phyloP scores from a whole-genome alignment of 2,329 filamentous ascomycete genomes.

The Pseudopyricularia javanii region DNA sequence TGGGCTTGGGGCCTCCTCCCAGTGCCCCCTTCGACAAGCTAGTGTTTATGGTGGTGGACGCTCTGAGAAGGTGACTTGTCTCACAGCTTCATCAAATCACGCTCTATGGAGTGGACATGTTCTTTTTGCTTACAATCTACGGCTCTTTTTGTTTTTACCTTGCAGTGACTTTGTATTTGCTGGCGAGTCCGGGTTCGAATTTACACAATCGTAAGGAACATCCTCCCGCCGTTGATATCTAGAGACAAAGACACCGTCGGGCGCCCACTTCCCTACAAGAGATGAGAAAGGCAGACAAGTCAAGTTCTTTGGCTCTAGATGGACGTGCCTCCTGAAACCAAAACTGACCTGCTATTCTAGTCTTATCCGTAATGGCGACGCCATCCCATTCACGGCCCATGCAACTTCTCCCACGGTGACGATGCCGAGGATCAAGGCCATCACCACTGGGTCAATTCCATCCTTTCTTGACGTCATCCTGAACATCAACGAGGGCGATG shows the following conservation, averaged over 20 bases:
- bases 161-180: constrained; percentile 85
- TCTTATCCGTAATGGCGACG: constrained; percentile 70
- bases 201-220: constrained; percentile 66
- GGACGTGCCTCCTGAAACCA: not conserved
- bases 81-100: not conserved
- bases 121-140: constrained; percentile 5
- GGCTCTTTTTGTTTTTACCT: constrained; percentile 6
- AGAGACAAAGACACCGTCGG: too few species aligned
- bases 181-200: constrained; percentile 66
- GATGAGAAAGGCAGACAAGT: not conserved
- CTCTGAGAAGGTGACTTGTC: constrained; percentile 60
- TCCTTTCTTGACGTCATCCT: constrained; percentile 95
- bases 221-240: not conserved
- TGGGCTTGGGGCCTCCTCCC: constrained; percentile 43
- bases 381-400: constrained; percentile 88
- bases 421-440: constrained; percentile 94
- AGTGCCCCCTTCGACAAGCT: constrained; percentile 72
- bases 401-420: constrained; percentile 95
- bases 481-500: constrained; percentile 92
- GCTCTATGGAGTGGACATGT: too few species aligned
- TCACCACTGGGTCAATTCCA: constrained; percentile 95
- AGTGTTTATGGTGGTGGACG: constrained; percentile 97
- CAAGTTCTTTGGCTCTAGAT: not conserved
- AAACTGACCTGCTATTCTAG: constrained; percentile 26
- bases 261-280: not conserved